Conservation (phyloP, 2,329 filamentous ascomycete genomes). For the Xylariomycetidae sp. region DNA sequence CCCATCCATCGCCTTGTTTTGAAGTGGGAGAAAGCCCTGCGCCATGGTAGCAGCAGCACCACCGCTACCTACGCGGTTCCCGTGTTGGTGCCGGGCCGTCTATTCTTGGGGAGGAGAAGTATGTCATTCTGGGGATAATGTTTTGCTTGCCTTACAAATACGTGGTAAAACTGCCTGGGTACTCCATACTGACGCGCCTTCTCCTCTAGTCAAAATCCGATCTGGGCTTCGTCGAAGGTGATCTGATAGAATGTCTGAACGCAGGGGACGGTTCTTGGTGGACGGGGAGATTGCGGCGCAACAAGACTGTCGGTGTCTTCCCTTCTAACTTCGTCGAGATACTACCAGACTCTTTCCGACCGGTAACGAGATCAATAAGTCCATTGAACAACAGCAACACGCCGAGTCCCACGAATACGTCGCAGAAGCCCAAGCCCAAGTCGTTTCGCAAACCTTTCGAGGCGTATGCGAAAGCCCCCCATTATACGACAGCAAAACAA, state of each 20-base stretch:
- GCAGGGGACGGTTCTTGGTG: constrained; percentile 98
- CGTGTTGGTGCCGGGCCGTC: constrained; percentile 85
- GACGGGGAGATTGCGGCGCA: constrained; percentile 86
- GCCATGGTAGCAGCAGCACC: constrained; percentile 52
- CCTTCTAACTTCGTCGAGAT: constrained; percentile 97
- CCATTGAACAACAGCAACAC: constrained; percentile 54
- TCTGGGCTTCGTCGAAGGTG: constrained; percentile 93
- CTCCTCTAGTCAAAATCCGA: constrained; percentile 72
- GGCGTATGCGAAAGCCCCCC: constrained; percentile 62
- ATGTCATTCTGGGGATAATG: constrained; percentile 15
- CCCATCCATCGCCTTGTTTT: too few species aligned
- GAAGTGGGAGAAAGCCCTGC: too few species aligned
- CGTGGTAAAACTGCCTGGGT: too few species aligned
- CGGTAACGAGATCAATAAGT: constrained; percentile 59
- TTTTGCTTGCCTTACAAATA: constrained; percentile 1
- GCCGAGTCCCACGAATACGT: constrained; percentile 48
- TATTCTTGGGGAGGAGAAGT: constrained; percentile 93
- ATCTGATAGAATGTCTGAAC: constrained; percentile 96
- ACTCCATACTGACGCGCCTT: constrained; percentile 19
- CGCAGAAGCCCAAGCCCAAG: constrained; percentile 56
- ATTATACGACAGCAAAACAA: constrained; percentile 60
- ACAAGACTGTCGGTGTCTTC: constrained; percentile 87
- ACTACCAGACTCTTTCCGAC: constrained; percentile 78
- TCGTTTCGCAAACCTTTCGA: constrained; percentile 64
- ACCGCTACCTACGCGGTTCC: constrained; percentile 71